These are phyloP conservation scores for Scortechinia acanthostroma DNA, from an alignment of 2,329 filamentous ascomycete species.

Conservation along the genomic window DNA sequence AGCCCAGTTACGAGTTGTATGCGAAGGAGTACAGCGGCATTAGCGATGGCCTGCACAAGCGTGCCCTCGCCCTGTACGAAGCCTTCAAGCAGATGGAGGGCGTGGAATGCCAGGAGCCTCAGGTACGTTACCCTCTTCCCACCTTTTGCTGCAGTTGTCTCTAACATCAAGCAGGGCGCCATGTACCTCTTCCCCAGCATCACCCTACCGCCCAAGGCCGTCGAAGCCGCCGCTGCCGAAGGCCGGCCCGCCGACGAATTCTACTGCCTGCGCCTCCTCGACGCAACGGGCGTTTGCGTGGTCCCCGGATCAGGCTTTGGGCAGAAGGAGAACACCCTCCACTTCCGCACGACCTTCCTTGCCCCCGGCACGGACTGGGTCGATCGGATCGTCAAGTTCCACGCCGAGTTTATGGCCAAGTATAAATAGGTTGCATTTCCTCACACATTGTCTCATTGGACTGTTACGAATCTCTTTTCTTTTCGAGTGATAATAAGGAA, in stretches of 20 bases:
- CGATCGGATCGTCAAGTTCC: constrained; percentile 78
- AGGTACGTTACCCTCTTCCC: constrained; percentile 34
- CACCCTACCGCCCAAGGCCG: constrained; percentile 67
- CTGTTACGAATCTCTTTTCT: too few relatives aligned
- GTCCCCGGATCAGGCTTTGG: constrained; percentile 90
- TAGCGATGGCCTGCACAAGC: constrained; percentile 68
- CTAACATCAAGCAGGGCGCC: constrained; percentile 34
- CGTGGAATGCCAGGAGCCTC: constrained; percentile 79
- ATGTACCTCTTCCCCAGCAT: constrained; percentile 99
- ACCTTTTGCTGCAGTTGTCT: not conserved
- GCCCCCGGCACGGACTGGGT: constrained; percentile 96
- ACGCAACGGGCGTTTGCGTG: constrained; percentile 89
- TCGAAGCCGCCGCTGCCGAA: constrained; percentile 68
- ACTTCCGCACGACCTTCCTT: constrained; percentile 95
- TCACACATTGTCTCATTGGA: too few relatives aligned
- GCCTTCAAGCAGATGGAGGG: constrained; percentile 94
- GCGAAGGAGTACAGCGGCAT: constrained; percentile 78
- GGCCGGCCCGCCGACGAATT: constrained; percentile 79
- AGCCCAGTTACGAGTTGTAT: constrained; percentile 80
- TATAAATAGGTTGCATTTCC: too few relatives aligned
- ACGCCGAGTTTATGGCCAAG: constrained; percentile 82
- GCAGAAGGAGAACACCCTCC: constrained; percentile 81
- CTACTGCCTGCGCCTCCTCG: constrained; percentile 84
- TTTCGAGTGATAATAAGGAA: too few relatives aligned
- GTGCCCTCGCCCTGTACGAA: constrained; percentile 78